These are phyloP conservation scores for Quercus suber DNA, from an alignment of 306 rosid genomes.

Conservation along the genomic window DNA sequence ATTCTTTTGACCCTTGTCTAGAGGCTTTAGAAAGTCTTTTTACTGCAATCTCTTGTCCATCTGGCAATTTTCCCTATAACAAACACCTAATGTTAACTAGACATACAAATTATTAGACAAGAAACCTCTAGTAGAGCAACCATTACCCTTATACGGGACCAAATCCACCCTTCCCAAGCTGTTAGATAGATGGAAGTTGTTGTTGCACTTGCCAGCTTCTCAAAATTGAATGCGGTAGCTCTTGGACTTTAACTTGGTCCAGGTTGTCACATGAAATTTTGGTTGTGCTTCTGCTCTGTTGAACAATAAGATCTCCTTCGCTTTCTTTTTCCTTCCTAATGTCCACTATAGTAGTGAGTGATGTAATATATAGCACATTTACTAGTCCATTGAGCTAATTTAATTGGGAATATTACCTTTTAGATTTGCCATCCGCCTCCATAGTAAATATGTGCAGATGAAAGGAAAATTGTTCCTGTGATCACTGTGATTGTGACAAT, in stretches of 20 bases:
- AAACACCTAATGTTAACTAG: not conserved
- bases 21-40: conserved; percentile 45
- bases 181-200: conserved; percentile 29
- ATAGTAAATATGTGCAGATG: not conserved
- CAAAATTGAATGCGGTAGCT: conserved; percentile 35
- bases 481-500: conserved; percentile 7
- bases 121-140: not conserved
- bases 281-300: not conserved
- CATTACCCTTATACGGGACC: conserved; percentile 33
- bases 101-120: not conserved
- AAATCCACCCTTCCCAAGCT: conserved; percentile 34
- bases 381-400: not conserved
- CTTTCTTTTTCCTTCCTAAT: not conserved
- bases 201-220: conserved; percentile 37
- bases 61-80: conserved; percentile 22
- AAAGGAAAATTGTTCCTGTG: not conserved
- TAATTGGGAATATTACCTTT: conserved; percentile 11
- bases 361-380: not conserved
- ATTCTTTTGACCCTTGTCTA: conserved; percentile 44
- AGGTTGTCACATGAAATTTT: conserved; percentile 17
- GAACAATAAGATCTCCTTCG: not conserved
- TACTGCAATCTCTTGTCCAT: conserved; percentile 46
- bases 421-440: not conserved
- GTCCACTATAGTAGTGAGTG: not conserved
- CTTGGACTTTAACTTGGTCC: conserved; percentile 35